Conservation (phyloP, 179 eudicot species). For the Drosera spatulata region DNA sequence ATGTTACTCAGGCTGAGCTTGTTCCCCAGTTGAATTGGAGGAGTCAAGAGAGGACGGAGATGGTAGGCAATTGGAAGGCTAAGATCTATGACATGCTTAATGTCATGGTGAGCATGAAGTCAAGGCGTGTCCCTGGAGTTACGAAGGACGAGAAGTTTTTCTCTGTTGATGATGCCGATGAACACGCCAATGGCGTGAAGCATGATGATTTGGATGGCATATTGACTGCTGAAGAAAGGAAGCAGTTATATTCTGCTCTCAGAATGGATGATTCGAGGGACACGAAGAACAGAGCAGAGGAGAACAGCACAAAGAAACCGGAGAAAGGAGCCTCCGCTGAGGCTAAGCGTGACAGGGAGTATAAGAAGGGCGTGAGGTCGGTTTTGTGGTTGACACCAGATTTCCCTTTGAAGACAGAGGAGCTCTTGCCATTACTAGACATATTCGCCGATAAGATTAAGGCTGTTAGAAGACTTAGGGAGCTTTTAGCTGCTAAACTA, state of each 20-base stretch:
- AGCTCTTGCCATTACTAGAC: slow-evolving; percentile 84
- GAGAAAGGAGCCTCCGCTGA: too few relatives aligned
- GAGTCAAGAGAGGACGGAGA: slow-evolving; percentile 72
- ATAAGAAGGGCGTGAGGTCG: slow-evolving; percentile 66
- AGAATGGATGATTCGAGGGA: too few relatives aligned
- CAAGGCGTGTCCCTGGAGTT: slow-evolving; percentile 39
- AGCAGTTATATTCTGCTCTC: slow-evolving; percentile 81
- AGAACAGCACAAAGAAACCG: slow-evolving; percentile 29
- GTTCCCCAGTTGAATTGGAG: slow-evolving; percentile 77
- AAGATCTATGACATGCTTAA: slow-evolving; percentile 78
- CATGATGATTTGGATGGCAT: slow-evolving; percentile 62
- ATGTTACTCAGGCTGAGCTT: slow-evolving; percentile 73
- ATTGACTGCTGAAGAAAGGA: slow-evolving; percentile 81
- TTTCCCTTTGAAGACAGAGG: slow-evolving; percentile 92
- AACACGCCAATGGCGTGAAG: slow-evolving; percentile 37
- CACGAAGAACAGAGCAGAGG: slow-evolving; percentile 29
- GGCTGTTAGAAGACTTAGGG: slow-evolving; percentile 93
- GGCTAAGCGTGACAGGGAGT: too few relatives aligned
- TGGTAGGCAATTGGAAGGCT: slow-evolving; percentile 78
- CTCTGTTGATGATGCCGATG: slow-evolving; percentile 54
- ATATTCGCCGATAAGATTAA: slow-evolving; percentile 86
- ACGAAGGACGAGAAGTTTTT: slow-evolving; percentile 57
- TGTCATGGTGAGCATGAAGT: slow-evolving; percentile 63
- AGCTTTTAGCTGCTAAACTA: slow-evolving; percentile 83
- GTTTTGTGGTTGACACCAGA: slow-evolving; percentile 86